Conservation (phyloP, 495 filamentous ascomycete genomes). For the Penicillium alfredii region DNA sequence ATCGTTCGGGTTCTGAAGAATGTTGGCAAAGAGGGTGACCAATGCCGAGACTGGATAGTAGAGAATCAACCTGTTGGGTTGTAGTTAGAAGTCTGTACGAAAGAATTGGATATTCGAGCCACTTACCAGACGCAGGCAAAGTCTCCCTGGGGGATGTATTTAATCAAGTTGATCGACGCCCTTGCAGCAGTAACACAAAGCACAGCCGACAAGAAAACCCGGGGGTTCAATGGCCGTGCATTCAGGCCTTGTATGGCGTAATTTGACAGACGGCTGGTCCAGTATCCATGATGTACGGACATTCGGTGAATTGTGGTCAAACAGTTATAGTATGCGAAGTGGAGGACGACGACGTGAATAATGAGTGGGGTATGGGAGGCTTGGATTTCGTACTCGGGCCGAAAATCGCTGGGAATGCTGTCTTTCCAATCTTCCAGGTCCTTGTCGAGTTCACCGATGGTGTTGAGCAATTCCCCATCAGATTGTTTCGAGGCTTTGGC, state of each 20-base stretch:
- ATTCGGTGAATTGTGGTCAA: conserved; percentile 97
- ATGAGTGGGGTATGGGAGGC: conserved; percentile 83
- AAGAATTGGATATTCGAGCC: background rate
- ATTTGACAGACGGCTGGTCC: conserved; percentile 91
- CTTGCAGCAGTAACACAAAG: conserved; percentile 88
- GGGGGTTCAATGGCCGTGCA: conserved; percentile 80
- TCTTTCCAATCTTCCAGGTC: conserved; percentile 97
- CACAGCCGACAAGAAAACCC: conserved; percentile 90
- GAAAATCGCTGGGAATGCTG: conserved; percentile 84
- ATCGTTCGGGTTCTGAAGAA: conserved; percentile 92
- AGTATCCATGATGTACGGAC: conserved; percentile 97
- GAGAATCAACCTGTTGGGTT: conserved; percentile 72
- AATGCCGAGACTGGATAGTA: conserved; percentile 96
- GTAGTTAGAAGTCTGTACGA: conserved; percentile 4
- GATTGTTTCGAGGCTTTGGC: conserved; percentile 88
- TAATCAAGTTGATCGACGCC: conserved; percentile 87
- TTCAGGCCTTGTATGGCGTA: conserved; percentile 93
- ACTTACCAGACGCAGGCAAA: conserved; percentile 92
- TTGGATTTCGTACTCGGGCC: conserved; percentile 92
- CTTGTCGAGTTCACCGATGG: conserved; percentile 90
- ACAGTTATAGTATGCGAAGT: conserved; percentile 97
- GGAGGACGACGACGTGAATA: conserved; percentile 84
- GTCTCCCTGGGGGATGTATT: conserved; percentile 93
- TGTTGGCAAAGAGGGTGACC: conserved; percentile 94
- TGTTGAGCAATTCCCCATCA: conserved; percentile 89